A percentile compares a stretch with the other conserved stretches of the same genome.
phyloP scores from a whole-genome alignment of 2,329 filamentous ascomycete species.

The Trichoderma pleuroti region DNA sequence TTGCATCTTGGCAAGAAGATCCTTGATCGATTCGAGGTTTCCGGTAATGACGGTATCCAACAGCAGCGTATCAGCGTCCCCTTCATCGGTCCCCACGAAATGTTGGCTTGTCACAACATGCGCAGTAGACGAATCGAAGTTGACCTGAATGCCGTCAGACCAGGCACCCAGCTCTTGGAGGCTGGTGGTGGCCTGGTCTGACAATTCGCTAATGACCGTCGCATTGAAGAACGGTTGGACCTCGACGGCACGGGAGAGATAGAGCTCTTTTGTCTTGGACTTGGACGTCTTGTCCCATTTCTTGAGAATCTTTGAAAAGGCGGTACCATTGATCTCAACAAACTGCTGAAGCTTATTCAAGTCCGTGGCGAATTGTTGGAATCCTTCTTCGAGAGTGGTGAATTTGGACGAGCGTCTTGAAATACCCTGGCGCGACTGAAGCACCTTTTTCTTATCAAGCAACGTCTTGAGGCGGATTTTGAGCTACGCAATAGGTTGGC shows the following conservation, averaged over 20 bases:
- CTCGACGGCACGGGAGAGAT: slow-evolving; percentile 91
- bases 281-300: slow-evolving; percentile 99
- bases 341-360: slow-evolving; percentile 98
- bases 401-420: slow-evolving; percentile 91
- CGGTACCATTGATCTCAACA: slow-evolving; percentile 95
- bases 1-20: slow-evolving; percentile 73
- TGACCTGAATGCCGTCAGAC: slow-evolving; percentile 93
- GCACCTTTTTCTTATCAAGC: slow-evolving; percentile 88
- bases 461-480: slow-evolving; percentile 89
- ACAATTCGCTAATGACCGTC: slow-evolving; percentile 92
- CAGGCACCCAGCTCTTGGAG: slow-evolving; percentile 91
- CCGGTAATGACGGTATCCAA: slow-evolving; percentile 82
- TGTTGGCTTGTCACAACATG: slow-evolving; percentile 65
- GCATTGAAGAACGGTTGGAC: slow-evolving; percentile 98
- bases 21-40: slow-evolving; percentile 71
- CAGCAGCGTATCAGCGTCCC: slow-evolving; percentile 83
- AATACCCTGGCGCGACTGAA: slow-evolving; percentile 75
- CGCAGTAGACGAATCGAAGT: slow-evolving; percentile 62
- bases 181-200: slow-evolving; percentile 95
- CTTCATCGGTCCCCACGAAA: slow-evolving; percentile 73
- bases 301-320: slow-evolving; percentile 97
- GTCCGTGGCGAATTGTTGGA: slow-evolving; percentile 95
- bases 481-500: slow-evolving; percentile 55
- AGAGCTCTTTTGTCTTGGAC: slow-evolving; percentile 96
- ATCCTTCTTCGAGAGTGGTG: slow-evolving; percentile 90